Evolutionary conservation across 176 grass and related monocot species (phyloP), one percentile per base, ranked within the genome.

Genomic region (Oryza punctata): DNA sequence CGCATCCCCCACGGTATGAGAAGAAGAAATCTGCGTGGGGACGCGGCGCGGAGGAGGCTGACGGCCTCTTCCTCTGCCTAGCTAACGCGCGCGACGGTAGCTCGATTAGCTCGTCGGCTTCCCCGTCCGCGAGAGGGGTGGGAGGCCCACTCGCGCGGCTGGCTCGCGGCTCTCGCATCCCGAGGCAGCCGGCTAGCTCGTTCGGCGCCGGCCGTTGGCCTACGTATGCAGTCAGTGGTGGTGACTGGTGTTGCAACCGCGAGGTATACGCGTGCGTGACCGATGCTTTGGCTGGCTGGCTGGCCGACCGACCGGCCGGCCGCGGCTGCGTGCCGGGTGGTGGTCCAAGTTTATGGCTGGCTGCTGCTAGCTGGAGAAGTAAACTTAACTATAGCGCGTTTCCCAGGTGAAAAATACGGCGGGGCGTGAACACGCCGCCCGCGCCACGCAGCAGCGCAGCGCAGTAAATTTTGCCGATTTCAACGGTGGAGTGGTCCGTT

Each of bases 141-240:
- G 37, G 10, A 63, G 49, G 28, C 75, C 70, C 60, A 74, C 18
- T 60, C 40, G 7, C 37, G 37, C 37, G 37, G 37, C 37, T 38
- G 70, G 6, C 57, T 59, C 69, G 35, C 69, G 81, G 77, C 69
- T 41, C 47, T 81, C 88, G 78, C 83, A 63, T 78, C 84, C 84
- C 88, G 84, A 82, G 73, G 68, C 33, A 59, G 79, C 65, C 83
- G 87, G 82, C 66, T 63, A 50, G 33, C 8, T 37, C 65, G 46
- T 12, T 76, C 28, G 73, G 76, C 19, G 54, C 57, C 84, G 67
- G 79, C 79, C 84, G 60, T 60, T 44, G 57, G 4, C 44, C 14
- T 64, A 15, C 57, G 57, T 61, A 61, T 19, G 57, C 57, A 61
- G 21, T 11, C 57, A 61, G 57, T 61, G 1, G 54, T 10, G 13